Percentiles rank a stretch among this genome's conserved stretches.
These are phyloP conservation scores for Emmonsiellopsis sp. DNA, from an alignment of 2,329 filamentous ascomycete genomes.

Conservation along the genomic window DNA sequence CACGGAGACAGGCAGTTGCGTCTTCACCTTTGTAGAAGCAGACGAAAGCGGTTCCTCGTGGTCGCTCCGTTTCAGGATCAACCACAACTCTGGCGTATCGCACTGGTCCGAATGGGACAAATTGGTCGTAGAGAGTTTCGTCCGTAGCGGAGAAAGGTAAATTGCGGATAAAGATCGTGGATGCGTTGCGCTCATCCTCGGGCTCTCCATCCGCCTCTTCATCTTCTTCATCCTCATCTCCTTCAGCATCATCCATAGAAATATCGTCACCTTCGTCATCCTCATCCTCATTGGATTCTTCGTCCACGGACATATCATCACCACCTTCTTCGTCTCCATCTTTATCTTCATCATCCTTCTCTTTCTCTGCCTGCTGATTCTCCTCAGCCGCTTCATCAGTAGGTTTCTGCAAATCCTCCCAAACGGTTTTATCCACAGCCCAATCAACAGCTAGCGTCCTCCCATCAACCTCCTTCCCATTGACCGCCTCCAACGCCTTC, in stretches of 20 bases:
- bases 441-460: conserved; percentile 88
- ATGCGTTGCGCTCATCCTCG: conserved; percentile 50
- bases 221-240: conserved; percentile 33
- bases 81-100: conserved; percentile 88
- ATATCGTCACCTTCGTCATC: conserved; percentile 32
- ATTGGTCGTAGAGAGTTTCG: conserved; percentile 73
- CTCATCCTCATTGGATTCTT: conserved; percentile 27
- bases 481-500: conserved; percentile 72
- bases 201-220: conserved; percentile 37
- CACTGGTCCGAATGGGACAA: conserved; percentile 76
- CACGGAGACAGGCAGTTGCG: conserved; percentile 65
- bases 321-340: conserved; percentile 43
- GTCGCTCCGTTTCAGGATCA: conserved; percentile 74
- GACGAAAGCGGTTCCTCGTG: conserved; percentile 88
- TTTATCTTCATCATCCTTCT: conserved; percentile 47
- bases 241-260: conserved; percentile 32
- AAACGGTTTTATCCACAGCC: conserved; percentile 86
- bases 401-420: conserved; percentile 57
- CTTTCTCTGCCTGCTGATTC: conserved; percentile 20
- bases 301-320: conserved; percentile 16
- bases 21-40: conserved; percentile 77
- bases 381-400: conserved; percentile 24
- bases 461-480: conserved; percentile 84
- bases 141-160: conserved; percentile 83
- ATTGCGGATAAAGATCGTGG: conserved; percentile 87